These are phyloP conservation scores for Colletotrichum tropicicola DNA, from an alignment of 2,329 filamentous ascomycete genomes.

Conservation along the genomic window DNA sequence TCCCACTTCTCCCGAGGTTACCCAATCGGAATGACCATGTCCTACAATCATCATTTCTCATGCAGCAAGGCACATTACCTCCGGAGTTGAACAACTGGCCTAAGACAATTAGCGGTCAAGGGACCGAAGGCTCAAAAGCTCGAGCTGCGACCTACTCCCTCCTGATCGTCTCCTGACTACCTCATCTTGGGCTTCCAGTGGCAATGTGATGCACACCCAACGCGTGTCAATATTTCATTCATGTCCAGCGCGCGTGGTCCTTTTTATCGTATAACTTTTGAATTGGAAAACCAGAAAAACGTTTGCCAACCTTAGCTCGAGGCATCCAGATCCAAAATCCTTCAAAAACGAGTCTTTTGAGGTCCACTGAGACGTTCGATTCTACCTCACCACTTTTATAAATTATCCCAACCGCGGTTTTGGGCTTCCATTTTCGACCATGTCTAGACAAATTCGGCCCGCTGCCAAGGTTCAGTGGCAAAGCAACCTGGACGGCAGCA, in stretches of 20 bases:
- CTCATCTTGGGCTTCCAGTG: background rate
- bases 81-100: too few species aligned
- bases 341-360: background rate
- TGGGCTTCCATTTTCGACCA: background rate
- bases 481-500: slow-evolving; percentile 8
- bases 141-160: too few species aligned
- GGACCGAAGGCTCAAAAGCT: too few species aligned
- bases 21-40: too few species aligned
- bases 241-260: too few species aligned
- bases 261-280: too few species aligned
- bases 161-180: background rate
- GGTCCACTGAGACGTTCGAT: background rate
- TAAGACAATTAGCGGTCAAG: too few species aligned
- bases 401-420: background rate
- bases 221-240: background rate
- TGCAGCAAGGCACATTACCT: too few species aligned
- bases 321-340: background rate
- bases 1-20: background rate
- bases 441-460: background rate
- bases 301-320: background rate
- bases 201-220: too few species aligned
- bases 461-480: slow-evolving; percentile 7
- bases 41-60: too few species aligned
- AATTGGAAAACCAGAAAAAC: too few species aligned
- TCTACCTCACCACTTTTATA: background rate